These are phyloP conservation scores for Prillingera fragicola DNA, from an alignment of 1,284 basidiomycete species.

Conservation along the genomic window DNA sequence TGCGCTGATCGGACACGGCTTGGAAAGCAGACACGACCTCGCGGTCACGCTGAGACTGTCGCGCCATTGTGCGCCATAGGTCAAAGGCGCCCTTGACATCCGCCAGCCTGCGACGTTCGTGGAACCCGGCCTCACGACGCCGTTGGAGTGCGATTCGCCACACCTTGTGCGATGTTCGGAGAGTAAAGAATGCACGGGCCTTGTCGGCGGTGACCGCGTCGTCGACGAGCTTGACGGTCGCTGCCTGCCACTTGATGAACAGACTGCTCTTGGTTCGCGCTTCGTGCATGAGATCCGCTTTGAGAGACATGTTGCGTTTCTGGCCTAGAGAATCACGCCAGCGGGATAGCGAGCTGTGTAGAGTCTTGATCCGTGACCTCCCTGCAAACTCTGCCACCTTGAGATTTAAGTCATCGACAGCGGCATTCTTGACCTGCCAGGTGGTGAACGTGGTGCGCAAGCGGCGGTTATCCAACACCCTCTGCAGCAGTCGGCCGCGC, in stretches of 20 bases:
- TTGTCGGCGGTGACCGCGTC: constrained; percentile 30
- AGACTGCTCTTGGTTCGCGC: constrained; percentile 9
- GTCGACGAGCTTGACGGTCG: constrained; percentile 12
- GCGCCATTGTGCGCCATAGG: not conserved
- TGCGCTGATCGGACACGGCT: constrained; percentile 12
- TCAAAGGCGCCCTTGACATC: constrained; percentile 16
- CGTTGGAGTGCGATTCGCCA: constrained; percentile 22
- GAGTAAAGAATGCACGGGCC: constrained; percentile 35
- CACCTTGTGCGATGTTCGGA: constrained; percentile 23
- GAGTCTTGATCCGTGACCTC: not conserved
- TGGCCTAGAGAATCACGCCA: constrained; percentile 29
- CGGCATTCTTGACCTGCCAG: constrained; percentile 9
- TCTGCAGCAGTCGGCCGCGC: constrained; percentile 10
- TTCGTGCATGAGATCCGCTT: constrained; percentile 26
- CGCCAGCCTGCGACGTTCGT: constrained; percentile 16
- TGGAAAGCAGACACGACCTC: no score
- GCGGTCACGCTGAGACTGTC: not conserved
- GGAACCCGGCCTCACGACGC: constrained; percentile 17
- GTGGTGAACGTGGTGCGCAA: not conserved
- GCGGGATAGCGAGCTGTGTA: constrained; percentile 16
- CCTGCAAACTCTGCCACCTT: constrained; percentile 3
- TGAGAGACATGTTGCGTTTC: constrained; percentile 19
- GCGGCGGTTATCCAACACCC: constrained; percentile 11
- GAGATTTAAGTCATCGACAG: not conserved
- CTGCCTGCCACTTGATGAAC: constrained; percentile 24